These are phyloP conservation scores for Hura crepitans DNA, from an alignment of 441 rosid genomes.

Conservation along the genomic window DNA sequence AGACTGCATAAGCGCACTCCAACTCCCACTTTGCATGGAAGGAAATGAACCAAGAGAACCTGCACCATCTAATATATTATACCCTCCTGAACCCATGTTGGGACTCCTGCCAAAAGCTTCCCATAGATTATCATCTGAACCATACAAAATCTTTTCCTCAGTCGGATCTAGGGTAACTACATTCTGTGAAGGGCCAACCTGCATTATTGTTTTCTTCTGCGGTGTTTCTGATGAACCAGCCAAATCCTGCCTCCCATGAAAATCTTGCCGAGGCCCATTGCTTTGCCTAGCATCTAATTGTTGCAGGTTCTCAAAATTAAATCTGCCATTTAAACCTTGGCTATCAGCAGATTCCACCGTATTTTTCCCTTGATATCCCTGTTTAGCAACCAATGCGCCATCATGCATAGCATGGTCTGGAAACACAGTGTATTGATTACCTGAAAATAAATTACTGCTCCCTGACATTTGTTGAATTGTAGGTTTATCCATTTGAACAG, in stretches of 20 bases:
- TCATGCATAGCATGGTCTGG: constrained; percentile 44
- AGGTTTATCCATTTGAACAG: constrained; percentile 49
- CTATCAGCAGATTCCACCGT: constrained; percentile 37
- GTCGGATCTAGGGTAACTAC: constrained; percentile 78
- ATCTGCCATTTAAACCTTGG: constrained; percentile 39
- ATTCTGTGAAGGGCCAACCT: constrained; percentile 41
- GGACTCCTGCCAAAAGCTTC: constrained; percentile 58
- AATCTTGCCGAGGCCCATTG: constrained; percentile 39
- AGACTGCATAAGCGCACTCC: constrained; percentile 99
- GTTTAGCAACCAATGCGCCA: constrained; percentile 42
- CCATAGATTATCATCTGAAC: constrained; percentile 83
- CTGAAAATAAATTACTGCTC: constrained; percentile 43
- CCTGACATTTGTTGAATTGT: constrained; percentile 42
- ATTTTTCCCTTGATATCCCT: constrained; percentile 40
- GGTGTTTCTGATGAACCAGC: constrained; percentile 41
- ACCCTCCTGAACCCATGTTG: constrained; percentile 42
- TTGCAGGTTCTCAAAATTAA: constrained; percentile 44
- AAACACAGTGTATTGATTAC: constrained; percentile 44
- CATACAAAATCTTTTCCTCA: constrained; percentile 86
- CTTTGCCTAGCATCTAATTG: constrained; percentile 41
- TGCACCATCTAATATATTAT: constrained; percentile 40
- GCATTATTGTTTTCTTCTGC: constrained; percentile 38
- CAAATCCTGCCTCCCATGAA: constrained; percentile 38
- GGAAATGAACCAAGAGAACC: constrained; percentile 48
- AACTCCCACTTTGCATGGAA: constrained; percentile 84